Conservation (phyloP, 805 yeast genomes). For the Yueomyces sinensis region DNA sequence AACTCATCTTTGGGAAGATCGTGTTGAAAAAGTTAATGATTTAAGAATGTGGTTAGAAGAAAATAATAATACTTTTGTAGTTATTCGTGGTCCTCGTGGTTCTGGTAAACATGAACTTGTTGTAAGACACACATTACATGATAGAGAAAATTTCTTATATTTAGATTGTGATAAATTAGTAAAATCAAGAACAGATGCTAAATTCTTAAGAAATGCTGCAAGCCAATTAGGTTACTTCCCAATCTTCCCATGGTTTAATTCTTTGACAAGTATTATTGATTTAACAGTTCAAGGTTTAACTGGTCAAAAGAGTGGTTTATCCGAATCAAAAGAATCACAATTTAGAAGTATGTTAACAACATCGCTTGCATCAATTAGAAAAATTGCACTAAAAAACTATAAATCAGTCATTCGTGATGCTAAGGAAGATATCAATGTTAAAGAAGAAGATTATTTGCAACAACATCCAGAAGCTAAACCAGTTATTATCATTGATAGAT, state of each 20-base stretch:
- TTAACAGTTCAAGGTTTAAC: slow-evolving; percentile 79
- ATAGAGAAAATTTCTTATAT: slow-evolving; percentile 47
- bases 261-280: slow-evolving; percentile 66
- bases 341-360: slow-evolving; percentile 67
- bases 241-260: slow-evolving; percentile 83
- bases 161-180: slow-evolving; percentile 70
- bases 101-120: slow-evolving; percentile 84
- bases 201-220: slow-evolving; percentile 55
- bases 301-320: slow-evolving; percentile 85
- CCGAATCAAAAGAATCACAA: slow-evolving; percentile 73
- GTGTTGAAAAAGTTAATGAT: slow-evolving; percentile 54
- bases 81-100: slow-evolving; percentile 87
- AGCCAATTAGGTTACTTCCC: slow-evolving; percentile 83
- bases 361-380: slow-evolving; percentile 60
- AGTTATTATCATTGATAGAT: slow-evolving; percentile 71
- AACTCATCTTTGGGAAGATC: slow-evolving; percentile 50
- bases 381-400: slow-evolving; percentile 39
- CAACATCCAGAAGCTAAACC: slow-evolving; percentile 81
- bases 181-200: slow-evolving; percentile 62
- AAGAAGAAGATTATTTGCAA: slow-evolving; percentile 73
- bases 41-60: slow-evolving; percentile 72
- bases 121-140: slow-evolving; percentile 47
- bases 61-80: slow-evolving; percentile 79
- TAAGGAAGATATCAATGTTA: slow-evolving; percentile 26
- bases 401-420: slow-evolving; percentile 22